These are phyloP conservation scores for Suhomyces pyralidae DNA, from an alignment of 805 yeast species.

Conservation along the genomic window DNA sequence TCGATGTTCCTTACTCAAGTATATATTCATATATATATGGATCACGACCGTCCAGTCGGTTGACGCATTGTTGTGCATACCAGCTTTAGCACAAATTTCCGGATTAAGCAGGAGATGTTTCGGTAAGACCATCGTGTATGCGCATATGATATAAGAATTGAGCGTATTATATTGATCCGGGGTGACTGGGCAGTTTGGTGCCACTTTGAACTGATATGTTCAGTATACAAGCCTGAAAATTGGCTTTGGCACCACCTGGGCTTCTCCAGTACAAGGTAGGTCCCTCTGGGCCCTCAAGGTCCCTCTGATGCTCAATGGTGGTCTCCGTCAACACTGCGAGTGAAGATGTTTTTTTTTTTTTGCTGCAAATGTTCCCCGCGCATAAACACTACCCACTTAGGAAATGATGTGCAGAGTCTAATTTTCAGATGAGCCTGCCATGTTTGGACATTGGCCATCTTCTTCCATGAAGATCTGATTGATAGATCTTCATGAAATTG, in stretches of 20 bases:
- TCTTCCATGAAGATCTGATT: background rate
- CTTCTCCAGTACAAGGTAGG: background rate
- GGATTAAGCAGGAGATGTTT: background rate
- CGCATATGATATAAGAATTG: background rate
- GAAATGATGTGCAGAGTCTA: background rate
- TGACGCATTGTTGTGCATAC: background rate
- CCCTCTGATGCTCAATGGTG: background rate
- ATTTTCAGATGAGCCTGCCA: background rate
- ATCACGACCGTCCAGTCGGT: background rate
- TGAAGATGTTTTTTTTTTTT: background rate
- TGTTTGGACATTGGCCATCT: background rate
- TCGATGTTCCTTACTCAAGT: background rate
- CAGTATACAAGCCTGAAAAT: background rate
- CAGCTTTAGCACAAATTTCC: background rate
- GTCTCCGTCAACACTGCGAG: background rate
- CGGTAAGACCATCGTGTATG: background rate
- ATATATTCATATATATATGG: background rate
- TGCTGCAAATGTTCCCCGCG: background rate
- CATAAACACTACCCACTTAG: background rate
- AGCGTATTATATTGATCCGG: background rate
- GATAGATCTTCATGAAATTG: background rate
- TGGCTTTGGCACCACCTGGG: background rate
- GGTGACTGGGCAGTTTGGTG: background rate
- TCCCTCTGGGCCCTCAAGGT: background rate
- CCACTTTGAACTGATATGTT: background rate